Evolutionary conservation across 257 asterid genomes (phyloP).

Genomic region (Solanum paucissectum): DNA sequence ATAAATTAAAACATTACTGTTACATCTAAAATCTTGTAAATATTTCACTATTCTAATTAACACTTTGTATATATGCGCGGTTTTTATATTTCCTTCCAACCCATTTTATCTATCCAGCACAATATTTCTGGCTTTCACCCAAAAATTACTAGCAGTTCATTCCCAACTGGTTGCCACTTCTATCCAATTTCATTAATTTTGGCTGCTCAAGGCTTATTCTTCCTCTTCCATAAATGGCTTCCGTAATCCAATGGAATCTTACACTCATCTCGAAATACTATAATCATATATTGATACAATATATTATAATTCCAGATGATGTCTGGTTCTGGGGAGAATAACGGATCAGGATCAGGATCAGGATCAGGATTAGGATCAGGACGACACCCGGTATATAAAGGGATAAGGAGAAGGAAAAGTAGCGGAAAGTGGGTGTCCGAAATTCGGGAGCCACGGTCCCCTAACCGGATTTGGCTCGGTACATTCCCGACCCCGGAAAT

Average conservation of each 20-base stretch:
- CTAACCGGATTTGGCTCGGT: conserved; percentile 54
- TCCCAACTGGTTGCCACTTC: conserved; percentile 44
- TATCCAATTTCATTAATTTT: neutral
- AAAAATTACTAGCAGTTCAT: conserved; percentile 14
- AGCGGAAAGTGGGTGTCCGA: conserved; percentile 57
- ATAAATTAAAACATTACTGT: neutral
- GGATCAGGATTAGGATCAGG: conserved; percentile 1
- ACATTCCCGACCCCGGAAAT: conserved; percentile 53
- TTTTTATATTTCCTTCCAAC: conserved; percentile 24
- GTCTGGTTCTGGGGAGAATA: neutral
- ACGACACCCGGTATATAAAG: conserved; percentile 33
- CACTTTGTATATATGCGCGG: neutral
- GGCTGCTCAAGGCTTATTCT: conserved; percentile 19
- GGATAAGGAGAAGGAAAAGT: conserved; percentile 46
- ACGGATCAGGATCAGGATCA: neutral
- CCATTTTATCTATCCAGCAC: conserved; percentile 41
- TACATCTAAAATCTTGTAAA: neutral
- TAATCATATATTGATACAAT: neutral
- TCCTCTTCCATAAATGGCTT: conserved; percentile 40
- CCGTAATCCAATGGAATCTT: conserved; percentile 26
- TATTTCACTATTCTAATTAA: neutral
- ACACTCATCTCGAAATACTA: neutral
- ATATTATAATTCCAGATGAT: neutral
- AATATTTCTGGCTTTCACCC: conserved; percentile 40
- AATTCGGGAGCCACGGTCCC: conserved; percentile 50